Base-by-base conservation (phyloP, 805 yeast species). In the Ogataea angusta region DNA sequence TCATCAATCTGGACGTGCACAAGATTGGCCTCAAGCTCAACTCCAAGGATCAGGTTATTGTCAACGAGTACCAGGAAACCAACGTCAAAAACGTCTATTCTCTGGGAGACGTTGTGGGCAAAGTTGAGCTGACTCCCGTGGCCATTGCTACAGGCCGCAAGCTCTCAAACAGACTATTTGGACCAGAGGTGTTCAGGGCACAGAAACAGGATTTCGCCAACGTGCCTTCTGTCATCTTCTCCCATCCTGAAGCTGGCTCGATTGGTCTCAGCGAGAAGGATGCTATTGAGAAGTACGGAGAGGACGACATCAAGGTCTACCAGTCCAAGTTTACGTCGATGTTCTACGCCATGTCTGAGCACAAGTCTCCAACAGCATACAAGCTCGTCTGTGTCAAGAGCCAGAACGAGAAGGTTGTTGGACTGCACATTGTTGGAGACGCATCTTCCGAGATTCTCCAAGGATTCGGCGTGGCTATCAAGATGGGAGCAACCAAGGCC, bases 111-210 rank as follows among this genome's bases (percentile, higher is more conserved):
- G 95, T 91, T 45, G 84, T 86, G 31, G 97, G 96, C 47, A 80
- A 85, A 22, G 84, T 86, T 32, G 98, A 93, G 70, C 76, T 93
- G 56, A 93, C 99, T 2, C 99, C 99, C 7, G 97, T 89, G 31
- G 99, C 99, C 27, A 93, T 93, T 68, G 97, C 99, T 26, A 90
- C 99, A 8, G 99, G 99, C 46, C 82, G 99, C 67, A 86, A 80
- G 63, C 75, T 93, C 52, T 78, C 97, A 21, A 90, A 91, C 70
- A 78, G 99, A 62, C 68, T 93, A 45, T 93, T 91, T 61, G 96
- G 96, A 16, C 83, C 90, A 41, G 78, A 74, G 47, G 62, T 67
- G 42, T 87, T 74, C 69, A 77, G 76, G 48, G 63, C 78, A 34
- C 85, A 82, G 62, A 88, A 90, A 60, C 87, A 86, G 63, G 96